phyloP scores from a whole-genome alignment of 2,329 filamentous ascomycete genomes.

The Diaporthe humulicola region DNA sequence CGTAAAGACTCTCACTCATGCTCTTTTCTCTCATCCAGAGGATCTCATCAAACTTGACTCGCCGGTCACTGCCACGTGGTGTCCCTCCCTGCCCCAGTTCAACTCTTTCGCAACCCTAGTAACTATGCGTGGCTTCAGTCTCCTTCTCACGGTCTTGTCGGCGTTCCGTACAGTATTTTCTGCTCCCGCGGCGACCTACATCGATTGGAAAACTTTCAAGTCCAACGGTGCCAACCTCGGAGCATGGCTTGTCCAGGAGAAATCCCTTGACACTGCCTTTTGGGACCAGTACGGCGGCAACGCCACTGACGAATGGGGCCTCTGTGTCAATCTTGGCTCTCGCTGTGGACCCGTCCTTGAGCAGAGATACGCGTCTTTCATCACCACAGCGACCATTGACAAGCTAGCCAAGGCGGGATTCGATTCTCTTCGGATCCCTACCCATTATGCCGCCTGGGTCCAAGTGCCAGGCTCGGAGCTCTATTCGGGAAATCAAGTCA shows the following conservation, averaged over 20 bases:
- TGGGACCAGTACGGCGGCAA: conserved; percentile 1
- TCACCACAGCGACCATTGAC: background rate
- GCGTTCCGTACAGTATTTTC: background rate
- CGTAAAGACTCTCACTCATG: background rate
- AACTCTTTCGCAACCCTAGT: background rate
- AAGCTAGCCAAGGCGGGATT: background rate
- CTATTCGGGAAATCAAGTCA: conserved; percentile 7
- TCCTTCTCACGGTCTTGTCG: background rate
- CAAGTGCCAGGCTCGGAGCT: background rate
- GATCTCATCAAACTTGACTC: background rate
- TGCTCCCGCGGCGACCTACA: background rate
- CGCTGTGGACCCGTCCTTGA: background rate
- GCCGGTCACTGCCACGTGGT: background rate
- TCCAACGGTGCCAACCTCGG: conserved; percentile 3
- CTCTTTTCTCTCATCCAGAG: background rate
- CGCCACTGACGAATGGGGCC: background rate
- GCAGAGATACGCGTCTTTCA: conserved; percentile 4
- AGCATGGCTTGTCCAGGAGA: conserved; percentile 1
- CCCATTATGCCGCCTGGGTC: conserved; percentile 5
- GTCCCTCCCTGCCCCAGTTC: background rate
- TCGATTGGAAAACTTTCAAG: background rate
- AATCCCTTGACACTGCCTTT: background rate
- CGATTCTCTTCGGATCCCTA: background rate
- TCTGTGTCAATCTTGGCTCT: background rate
- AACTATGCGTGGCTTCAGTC: background rate